phyloP scores from a whole-genome alignment of 208 protist genomes.

The Trypanosoma boissoni region DNA sequence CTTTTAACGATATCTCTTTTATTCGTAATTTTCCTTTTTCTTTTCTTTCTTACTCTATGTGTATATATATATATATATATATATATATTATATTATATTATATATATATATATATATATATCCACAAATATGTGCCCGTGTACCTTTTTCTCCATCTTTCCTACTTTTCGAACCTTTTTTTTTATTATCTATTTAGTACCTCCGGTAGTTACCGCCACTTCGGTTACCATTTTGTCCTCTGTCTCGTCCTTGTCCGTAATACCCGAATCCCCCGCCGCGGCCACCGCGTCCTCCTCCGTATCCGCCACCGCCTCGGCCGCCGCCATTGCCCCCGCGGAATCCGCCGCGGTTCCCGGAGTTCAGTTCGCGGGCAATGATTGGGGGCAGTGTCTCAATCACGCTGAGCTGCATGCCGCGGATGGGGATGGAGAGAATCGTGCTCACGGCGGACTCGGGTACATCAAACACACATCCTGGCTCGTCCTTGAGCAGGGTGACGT shows the following conservation, averaged over 20 bases:
- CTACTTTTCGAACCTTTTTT: no score
- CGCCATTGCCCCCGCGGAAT: constrained; percentile 32
- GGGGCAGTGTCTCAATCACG: constrained; percentile 73
- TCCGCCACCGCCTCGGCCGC: constrained; percentile 9
- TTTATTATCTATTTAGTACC: no score
- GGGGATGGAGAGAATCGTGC: constrained; percentile 47
- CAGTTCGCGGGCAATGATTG: constrained; percentile 82
- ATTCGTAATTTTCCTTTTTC: background rate
- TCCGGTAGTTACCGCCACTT: constrained; percentile 23
- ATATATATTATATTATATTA: background rate
- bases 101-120: background rate
- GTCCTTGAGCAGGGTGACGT: constrained; percentile 88
- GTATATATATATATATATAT: constrained; percentile 13
- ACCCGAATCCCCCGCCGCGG: constrained; percentile 20
- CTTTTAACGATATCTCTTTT: constrained; percentile 4
- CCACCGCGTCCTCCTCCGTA: constrained; percentile 24
- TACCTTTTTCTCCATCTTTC: no score
- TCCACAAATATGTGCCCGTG: background rate
- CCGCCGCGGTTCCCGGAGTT: constrained; percentile 38
- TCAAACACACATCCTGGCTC: constrained; percentile 87
- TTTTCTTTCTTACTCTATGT: background rate
- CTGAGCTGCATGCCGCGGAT: constrained; percentile 70
- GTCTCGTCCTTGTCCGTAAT: constrained; percentile 18
- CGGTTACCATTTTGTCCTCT: constrained; percentile 23
- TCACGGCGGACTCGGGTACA: constrained; percentile 66